Base-by-base conservation (phyloP, 345 rosid species). In the Cardamine occulta region DNA sequence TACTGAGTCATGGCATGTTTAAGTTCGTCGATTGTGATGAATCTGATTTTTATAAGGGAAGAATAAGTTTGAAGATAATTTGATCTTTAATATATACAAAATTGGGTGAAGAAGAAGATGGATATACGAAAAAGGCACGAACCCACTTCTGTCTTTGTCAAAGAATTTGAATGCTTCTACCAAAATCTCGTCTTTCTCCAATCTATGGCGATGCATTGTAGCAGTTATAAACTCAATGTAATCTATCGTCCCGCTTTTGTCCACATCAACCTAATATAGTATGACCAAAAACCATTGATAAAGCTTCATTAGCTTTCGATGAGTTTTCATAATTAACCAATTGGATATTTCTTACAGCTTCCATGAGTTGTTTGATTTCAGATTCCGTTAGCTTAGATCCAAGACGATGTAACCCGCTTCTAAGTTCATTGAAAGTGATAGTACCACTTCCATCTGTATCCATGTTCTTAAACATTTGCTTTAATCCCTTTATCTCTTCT, bases 301-400 rank as follows among this genome's bases (percentile, higher is more conserved):
- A 74, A 35, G 3, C 8, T 26, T 17, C 8, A 18, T 60, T n/a
- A 17, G 32, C 31, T 54, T 60, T 17, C 28, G 21, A 57, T 15
- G 8, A 7, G 19, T 52, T 28, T 17, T n/a, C 4, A 18, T 64
- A 5, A 66, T 13, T 44, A 29, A 63, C 7, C 34, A 54, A 19
- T 23, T 14, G 5, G 29, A 0, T 42, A n/a, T 72, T 68, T 70
- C 93, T 87, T 87, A 95, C 99, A 59, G 97, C 97, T 52, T 91
- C 97, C 99, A 95, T 90, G 32, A 95, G 88, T 80, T 89, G 93
- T 84, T 80, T 80, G 49, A 88, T 85, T 84, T 95, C 97, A 44
- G 79, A 23, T 83, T 92, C 97, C 0, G 85, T 66, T 37, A 92
- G 89, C 82, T 74, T 91, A 29, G 99, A 92, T 68, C 97, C 99